A percentile compares a stretch with the other conserved stretches of the same genome.
Conservation (phyloP, 495 filamentous ascomycete species). For the Zalerion maritima region DNA sequence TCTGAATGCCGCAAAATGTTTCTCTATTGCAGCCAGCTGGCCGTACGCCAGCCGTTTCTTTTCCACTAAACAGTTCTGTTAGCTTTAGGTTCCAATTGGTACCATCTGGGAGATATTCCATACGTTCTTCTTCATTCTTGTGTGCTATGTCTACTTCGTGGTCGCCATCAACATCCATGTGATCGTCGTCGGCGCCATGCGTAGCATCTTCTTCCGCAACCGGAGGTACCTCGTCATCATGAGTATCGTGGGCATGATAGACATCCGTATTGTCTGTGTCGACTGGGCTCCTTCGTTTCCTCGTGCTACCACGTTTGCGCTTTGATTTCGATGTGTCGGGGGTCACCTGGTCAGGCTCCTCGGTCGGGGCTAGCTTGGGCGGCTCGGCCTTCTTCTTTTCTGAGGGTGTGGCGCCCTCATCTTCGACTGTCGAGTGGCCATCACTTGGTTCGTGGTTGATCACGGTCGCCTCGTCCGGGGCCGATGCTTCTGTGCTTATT, state of each 20-base stretch:
- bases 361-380: constrained; percentile 11
- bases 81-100: constrained; percentile 15
- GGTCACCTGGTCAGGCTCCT: constrained; percentile 21
- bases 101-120: constrained; percentile 5
- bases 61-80: constrained; percentile 41
- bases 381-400: constrained; percentile 10
- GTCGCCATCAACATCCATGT: constrained; percentile 32
- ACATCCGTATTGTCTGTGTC: too few species aligned
- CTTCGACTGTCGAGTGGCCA: constrained; percentile 27
- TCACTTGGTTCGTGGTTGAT: constrained; percentile 29
- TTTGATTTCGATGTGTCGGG: constrained; percentile 23
- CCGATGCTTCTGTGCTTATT: constrained; percentile 9
- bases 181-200: constrained; percentile 30
- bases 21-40: constrained; percentile 61
- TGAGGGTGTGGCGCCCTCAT: constrained; percentile 12
- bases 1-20: constrained; percentile 67
- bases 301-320: constrained; percentile 22
- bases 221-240: constrained; percentile 17
- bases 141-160: constrained; percentile 38
- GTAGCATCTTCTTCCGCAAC: constrained; percentile 15
- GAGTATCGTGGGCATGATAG: constrained; percentile 6
- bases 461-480: constrained; percentile 19
- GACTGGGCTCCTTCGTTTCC: too few species aligned
- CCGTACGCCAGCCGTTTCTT: constrained; percentile 73
- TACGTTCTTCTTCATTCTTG: constrained; percentile 66